Conservation (phyloP, 192 early-diverging fungal genomes). For the Chytriomyces confervae region DNA sequence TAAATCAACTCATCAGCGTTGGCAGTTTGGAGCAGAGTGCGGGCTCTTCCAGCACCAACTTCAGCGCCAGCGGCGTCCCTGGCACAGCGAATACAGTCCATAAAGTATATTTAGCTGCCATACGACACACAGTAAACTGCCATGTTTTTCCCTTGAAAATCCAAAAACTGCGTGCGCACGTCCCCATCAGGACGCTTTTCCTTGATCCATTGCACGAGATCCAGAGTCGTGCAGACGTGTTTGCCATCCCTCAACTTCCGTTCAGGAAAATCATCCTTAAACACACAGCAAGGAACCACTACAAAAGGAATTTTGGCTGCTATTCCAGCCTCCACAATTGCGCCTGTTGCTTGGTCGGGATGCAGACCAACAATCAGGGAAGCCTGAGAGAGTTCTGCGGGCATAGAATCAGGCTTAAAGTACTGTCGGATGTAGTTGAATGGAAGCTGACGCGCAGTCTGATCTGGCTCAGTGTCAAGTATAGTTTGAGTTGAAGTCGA, state of each 20-base stretch:
- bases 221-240: constrained; percentile 18
- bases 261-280: constrained; percentile 57
- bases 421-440: constrained; percentile 36
- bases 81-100: too few relatives aligned
- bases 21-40: too few relatives aligned
- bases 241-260: constrained; percentile 41
- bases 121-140: constrained; percentile 6
- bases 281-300: constrained; percentile 66
- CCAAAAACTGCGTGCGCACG: constrained; percentile 9
- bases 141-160: constrained; percentile 32
- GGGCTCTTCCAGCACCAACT: too few relatives aligned
- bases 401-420: constrained; percentile 35
- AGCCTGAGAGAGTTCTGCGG: constrained; percentile 33
- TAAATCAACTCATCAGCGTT: too few relatives aligned
- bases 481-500: not conserved
- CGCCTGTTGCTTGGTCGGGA: constrained; percentile 67
- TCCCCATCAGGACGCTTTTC: constrained; percentile 10
- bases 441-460: not conserved
- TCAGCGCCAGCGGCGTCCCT: too few relatives aligned
- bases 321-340: constrained; percentile 60
- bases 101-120: too few relatives aligned
- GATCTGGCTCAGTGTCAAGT: not conserved
- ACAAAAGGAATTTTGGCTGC: constrained; percentile 57
- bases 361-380: constrained; percentile 62
- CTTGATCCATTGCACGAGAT: constrained; percentile 31